These are phyloP conservation scores for Trichophyton mentagrophytes DNA, from an alignment of 2,329 filamentous ascomycete genomes.

Conservation along the genomic window DNA sequence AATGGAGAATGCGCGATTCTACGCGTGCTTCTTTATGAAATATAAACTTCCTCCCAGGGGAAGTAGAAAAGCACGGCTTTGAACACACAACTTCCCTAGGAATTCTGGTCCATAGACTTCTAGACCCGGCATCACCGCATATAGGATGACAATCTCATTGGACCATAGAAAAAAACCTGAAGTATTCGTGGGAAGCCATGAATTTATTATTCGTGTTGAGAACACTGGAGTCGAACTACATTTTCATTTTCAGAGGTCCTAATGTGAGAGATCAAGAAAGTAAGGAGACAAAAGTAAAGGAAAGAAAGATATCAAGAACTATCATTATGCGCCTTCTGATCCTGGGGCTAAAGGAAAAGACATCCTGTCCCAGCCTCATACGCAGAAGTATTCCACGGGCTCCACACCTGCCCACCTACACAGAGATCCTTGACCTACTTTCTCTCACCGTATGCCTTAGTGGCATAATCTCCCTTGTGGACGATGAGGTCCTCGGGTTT, in stretches of 20 bases:
- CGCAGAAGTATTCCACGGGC: background rate
- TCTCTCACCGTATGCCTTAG: constrained; percentile 79
- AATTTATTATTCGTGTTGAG: background rate
- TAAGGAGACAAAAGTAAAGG: too few species aligned
- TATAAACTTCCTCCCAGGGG: background rate
- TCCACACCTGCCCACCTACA: too few species aligned
- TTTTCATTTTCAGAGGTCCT: background rate
- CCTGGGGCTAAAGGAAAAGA: background rate
- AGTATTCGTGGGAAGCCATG: background rate
- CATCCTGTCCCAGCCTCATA: background rate
- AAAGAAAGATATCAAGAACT: background rate
- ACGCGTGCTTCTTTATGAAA: background rate
- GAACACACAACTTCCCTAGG: too few species aligned
- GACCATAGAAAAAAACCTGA: background rate
- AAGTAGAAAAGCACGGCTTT: background rate
- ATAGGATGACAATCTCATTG: background rate
- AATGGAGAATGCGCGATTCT: background rate
- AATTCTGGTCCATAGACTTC: too few species aligned
- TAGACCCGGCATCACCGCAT: too few species aligned
- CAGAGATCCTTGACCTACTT: constrained; percentile 13
- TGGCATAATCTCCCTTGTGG: constrained; percentile 79
- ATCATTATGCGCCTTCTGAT: background rate
- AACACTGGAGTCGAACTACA: background rate
- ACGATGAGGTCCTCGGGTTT: constrained; percentile 82
- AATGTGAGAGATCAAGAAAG: background rate